phyloP scores from a whole-genome alignment of 345 rosid genomes.

The Conringia planisiliqua region DNA sequence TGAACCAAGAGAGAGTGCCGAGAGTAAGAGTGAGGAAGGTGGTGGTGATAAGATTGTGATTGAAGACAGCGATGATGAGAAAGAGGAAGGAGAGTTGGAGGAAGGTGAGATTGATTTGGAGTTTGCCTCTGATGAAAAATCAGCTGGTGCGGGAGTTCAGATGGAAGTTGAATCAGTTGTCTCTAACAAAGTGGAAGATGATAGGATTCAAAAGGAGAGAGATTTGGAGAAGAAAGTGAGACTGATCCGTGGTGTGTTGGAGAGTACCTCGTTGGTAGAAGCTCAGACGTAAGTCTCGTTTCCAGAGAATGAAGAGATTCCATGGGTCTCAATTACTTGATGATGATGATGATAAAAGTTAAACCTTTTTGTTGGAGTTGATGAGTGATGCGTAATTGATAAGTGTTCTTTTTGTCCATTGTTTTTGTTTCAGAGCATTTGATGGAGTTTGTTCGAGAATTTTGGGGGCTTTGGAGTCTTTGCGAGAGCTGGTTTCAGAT shows the following conservation, averaged over 20 bases:
- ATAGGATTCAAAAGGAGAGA: conserved; percentile 29
- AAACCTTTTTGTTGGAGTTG: not conserved
- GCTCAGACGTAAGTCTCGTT: conserved; percentile 69
- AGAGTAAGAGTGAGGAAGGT: conserved; percentile 32
- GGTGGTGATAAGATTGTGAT: conserved; percentile 41
- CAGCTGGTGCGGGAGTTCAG: not conserved
- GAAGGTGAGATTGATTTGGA: conserved; percentile 98
- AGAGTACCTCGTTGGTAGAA: conserved; percentile 49
- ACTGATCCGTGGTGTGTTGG: conserved; percentile 52
- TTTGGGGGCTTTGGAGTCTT: conserved; percentile 55
- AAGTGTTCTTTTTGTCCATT: conserved; percentile 10
- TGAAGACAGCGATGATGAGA: conserved; percentile 68
- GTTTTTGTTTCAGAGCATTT: conserved; percentile 58
- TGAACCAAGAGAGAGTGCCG: conserved; percentile 47
- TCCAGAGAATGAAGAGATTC: not conserved
- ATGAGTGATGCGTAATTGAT: conserved; percentile 3
- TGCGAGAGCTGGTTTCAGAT: conserved; percentile 46
- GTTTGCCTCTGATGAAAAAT: conserved; percentile 30
- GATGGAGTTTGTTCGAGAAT: conserved; percentile 59
- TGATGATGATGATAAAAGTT: conserved; percentile 16
- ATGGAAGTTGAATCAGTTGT: conserved; percentile 10
- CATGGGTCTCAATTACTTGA: conserved; percentile 1
- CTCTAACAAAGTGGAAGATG: conserved; percentile 12
- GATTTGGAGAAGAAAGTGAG: conserved; percentile 42
- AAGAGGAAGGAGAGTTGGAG: conserved; percentile 94